Conservation (phyloP, 2,329 filamentous ascomycete genomes). For the Hypoxylon rubiginosum region DNA sequence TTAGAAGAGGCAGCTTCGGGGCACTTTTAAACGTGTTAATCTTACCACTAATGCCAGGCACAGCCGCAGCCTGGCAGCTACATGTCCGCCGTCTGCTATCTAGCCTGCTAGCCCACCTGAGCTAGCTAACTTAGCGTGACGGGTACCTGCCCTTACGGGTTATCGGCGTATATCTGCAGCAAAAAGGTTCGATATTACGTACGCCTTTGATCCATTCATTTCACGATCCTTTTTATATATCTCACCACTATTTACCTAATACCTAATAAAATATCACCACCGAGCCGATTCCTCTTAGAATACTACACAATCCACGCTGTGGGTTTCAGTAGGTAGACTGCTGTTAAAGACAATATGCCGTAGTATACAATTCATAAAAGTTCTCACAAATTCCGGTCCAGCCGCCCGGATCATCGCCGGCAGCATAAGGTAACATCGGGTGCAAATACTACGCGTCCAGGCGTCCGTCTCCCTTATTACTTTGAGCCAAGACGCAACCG, state of each 20-base stretch:
- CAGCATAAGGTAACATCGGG: slow-evolving; percentile 32
- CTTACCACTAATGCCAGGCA: slow-evolving; percentile 39
- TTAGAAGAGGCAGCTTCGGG: slow-evolving; percentile 1
- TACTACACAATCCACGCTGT: background rate
- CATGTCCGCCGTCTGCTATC: slow-evolving; percentile 5
- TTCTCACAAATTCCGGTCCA: slow-evolving; percentile 24
- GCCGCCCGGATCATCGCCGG: slow-evolving; percentile 33
- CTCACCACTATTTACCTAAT: too few species aligned
- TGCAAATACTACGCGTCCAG: slow-evolving; percentile 18
- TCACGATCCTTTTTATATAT: background rate
- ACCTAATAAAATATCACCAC: background rate
- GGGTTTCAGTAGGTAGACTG: background rate
- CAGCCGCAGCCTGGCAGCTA: slow-evolving; percentile 22
- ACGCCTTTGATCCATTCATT: slow-evolving; percentile 20
- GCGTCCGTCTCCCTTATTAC: slow-evolving; percentile 13
- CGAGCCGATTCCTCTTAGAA: background rate
- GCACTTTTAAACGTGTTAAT: slow-evolving; percentile 30
- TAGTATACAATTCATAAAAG: slow-evolving; percentile 12
- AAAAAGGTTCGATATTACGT: slow-evolving; percentile 12
- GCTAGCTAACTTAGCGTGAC: slow-evolving; percentile 19
- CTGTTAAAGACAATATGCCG: background rate
- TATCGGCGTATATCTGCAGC: slow-evolving; percentile 9
- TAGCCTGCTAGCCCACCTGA: background rate
- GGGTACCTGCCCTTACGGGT: slow-evolving; percentile 21
- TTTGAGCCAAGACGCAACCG: slow-evolving; percentile 24